Evolutionary conservation across 2,329 filamentous ascomycete species (phyloP).

Genomic region (Arthrobotrys conoides): DNA sequence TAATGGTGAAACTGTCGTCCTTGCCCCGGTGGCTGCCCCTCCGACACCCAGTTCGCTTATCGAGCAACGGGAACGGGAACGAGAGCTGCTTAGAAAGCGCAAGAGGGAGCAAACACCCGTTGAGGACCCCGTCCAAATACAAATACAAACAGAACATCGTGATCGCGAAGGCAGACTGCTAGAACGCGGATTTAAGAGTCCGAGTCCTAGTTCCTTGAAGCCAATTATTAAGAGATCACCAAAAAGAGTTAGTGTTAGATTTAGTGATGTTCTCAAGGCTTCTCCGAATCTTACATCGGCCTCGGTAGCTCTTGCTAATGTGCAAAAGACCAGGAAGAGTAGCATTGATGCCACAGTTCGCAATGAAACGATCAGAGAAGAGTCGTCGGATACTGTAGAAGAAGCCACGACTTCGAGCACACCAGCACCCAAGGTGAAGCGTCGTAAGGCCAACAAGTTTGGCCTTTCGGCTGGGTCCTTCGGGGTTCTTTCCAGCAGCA

Average conservation of each 20-base stretch:
- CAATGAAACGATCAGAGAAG: conserved; percentile 18
- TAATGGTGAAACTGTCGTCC: conserved; percentile 22
- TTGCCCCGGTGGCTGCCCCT: conserved; percentile 7
- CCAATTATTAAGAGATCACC: conserved; percentile 59
- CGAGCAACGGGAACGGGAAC: conserved; percentile 33
- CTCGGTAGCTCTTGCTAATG: conserved; percentile 12
- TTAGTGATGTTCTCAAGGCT: conserved; percentile 33
- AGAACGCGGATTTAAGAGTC: conserved; percentile 38
- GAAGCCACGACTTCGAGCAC: conserved; percentile 20
- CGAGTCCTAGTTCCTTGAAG: conserved; percentile 38
- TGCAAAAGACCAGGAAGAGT: conserved; percentile 34
- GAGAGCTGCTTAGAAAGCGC: conserved; percentile 50
- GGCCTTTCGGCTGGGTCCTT: conserved; percentile 6
- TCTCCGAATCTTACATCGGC: conserved; percentile 28
- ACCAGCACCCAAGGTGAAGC: conserved; percentile 30
- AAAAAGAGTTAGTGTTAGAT: conserved; percentile 47
- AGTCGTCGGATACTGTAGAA: conserved; percentile 53
- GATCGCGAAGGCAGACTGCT: conserved; percentile 35
- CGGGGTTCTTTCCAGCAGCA: conserved; percentile 17
- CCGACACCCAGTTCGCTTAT: conserved; percentile 16
- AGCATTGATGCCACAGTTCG: conserved; percentile 42
- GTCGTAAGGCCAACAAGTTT: conserved; percentile 22
- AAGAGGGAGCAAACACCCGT: conserved; percentile 53
- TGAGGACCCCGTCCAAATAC: conserved; percentile 46
- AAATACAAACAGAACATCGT: conserved; percentile 50